phyloP scores from a whole-genome alignment of 2,329 filamentous ascomycete species.

The Colletotrichum tanaceti region DNA sequence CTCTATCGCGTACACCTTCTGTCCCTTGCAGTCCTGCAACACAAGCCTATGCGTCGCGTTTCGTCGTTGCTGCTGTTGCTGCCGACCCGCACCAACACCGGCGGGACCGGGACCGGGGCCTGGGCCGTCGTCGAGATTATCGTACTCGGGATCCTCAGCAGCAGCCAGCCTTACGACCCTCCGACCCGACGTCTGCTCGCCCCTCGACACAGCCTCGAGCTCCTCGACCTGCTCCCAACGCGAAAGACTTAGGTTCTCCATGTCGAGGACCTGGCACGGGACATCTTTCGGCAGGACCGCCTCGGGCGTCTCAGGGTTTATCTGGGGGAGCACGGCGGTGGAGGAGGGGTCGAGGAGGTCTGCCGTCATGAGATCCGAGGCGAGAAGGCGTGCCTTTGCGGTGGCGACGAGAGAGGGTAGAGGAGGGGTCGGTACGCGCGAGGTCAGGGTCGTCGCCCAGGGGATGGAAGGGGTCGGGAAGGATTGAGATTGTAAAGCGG shows the following conservation, averaged over 20 bases:
- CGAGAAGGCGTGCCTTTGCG: conserved; percentile 81
- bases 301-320: conserved; percentile 65
- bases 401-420: conserved; percentile 81
- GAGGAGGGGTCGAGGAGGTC: conserved; percentile 58
- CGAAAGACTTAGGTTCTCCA: conserved; percentile 84
- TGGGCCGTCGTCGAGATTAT: conserved; percentile 50
- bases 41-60: conserved; percentile 81
- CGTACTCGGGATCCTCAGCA: conserved; percentile 63
- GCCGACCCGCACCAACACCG: conserved; percentile 30
- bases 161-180: conserved; percentile 79
- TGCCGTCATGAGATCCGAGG: conserved; percentile 78
- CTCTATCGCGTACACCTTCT: conserved; percentile 78
- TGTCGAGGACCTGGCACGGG: conserved; percentile 83
- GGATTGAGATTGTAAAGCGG: conserved; percentile 63
- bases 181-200: conserved; percentile 79
- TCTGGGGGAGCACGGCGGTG: conserved; percentile 60
- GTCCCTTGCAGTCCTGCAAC: conserved; percentile 81
- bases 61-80: conserved; percentile 46
- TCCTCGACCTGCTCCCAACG: conserved; percentile 90
- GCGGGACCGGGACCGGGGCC: conserved; percentile 27
- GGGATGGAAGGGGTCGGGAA: conserved; percentile 62
- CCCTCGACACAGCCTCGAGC: conserved; percentile 77
- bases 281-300: conserved; percentile 69
- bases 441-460: conserved; percentile 74
- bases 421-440: conserved; percentile 68